Base-by-base conservation (phyloP, 768 basidiomycete genomes). In the Collybiopsis luxurians region DNA sequence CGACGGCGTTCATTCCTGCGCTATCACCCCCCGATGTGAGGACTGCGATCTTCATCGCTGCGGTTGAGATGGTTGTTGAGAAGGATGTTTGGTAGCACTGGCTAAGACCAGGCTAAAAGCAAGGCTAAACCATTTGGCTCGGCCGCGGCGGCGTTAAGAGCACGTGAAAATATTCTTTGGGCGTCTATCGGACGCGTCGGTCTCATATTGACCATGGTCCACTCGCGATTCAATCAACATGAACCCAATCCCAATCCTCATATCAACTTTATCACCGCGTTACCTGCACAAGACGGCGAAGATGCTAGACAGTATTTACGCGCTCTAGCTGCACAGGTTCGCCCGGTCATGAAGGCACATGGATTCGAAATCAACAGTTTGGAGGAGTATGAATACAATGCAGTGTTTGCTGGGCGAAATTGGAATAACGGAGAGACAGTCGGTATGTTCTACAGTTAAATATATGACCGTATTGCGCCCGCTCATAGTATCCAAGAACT, bases 11-110 rank as follows among this genome's bases (percentile, higher is more conserved):
- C 92, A 95, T 93, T 66, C 97, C 97, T 52, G 97, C 95, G 73
- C 91, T 93, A 79, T 99, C 97, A 67, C 97, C 96, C 45, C 96
- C 97, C 2, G 89, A 92, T 1, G 97, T 99, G 61, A 98, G 83
- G 49, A 96, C 89, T 0, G 95, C 96, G 68, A 97, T 82, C 78
- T 93, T 95, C 86, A 95, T 92, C 30, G n/a, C 36, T 53, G 38
- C 31, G 36, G 19, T 51, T 21, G 50, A 24, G 23, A 49, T 12
- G 4, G 31, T 28, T 42, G n/a, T 26, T 23, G 6, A 46, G 44
- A 17, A 55, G n/a, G n/a, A n/a, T n/a, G 10, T 15, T 11, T 27
- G 17, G 24, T 3, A 48, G 31, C 13, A 13, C 31, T 34, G 31
- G 5, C 13, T 34, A 13, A 34, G 31, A 34, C 31, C 31, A 34